Percentiles rank a stretch among this genome's conserved stretches.
These are phyloP conservation scores for Kwoniella shivajii DNA, from an alignment of 1,284 basidiomycete species.

Conservation along the genomic window DNA sequence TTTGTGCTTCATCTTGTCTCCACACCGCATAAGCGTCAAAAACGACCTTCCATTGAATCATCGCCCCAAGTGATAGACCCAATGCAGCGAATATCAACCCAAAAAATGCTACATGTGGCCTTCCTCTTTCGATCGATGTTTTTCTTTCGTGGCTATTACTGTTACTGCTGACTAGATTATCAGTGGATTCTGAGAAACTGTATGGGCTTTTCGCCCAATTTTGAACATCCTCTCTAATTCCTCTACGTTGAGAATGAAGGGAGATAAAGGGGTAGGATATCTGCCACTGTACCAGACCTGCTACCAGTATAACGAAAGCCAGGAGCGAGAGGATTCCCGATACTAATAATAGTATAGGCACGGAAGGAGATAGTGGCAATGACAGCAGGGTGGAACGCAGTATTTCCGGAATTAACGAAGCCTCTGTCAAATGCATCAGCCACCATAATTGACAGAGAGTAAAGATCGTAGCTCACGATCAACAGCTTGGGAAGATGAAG, in stretches of 20 bases:
- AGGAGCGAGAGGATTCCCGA: conserved; percentile 16
- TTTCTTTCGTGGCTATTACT: background rate
- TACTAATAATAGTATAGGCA: conserved; percentile 18
- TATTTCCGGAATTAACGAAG: conserved; percentile 10
- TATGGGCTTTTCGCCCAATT: background rate
- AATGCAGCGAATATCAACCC: conserved; percentile 8
- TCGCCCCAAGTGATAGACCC: conserved; percentile 1
- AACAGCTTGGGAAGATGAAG: conserved; percentile 12
- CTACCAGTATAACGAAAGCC: conserved; percentile 5
- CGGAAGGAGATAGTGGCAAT: conserved; percentile 13
- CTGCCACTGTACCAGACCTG: conserved; percentile 5
- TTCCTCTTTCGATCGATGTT: background rate
- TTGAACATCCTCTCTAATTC: background rate
- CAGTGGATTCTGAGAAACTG: background rate
- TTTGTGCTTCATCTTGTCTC: conserved; percentile 11
- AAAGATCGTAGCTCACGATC: conserved; percentile 4
- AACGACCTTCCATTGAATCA: conserved; percentile 14
- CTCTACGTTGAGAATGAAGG: background rate
- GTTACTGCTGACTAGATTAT: background rate
- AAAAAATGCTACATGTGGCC: conserved; percentile 15
- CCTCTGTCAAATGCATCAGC: conserved; percentile 9
- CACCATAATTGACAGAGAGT: background rate
- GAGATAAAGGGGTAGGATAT: background rate
- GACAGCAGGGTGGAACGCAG: conserved; percentile 4
- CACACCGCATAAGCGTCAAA: conserved; percentile 7